These are phyloP conservation scores for Gonium pectorale DNA, from an alignment of 139 green algal genomes.

Conservation along the genomic window DNA sequence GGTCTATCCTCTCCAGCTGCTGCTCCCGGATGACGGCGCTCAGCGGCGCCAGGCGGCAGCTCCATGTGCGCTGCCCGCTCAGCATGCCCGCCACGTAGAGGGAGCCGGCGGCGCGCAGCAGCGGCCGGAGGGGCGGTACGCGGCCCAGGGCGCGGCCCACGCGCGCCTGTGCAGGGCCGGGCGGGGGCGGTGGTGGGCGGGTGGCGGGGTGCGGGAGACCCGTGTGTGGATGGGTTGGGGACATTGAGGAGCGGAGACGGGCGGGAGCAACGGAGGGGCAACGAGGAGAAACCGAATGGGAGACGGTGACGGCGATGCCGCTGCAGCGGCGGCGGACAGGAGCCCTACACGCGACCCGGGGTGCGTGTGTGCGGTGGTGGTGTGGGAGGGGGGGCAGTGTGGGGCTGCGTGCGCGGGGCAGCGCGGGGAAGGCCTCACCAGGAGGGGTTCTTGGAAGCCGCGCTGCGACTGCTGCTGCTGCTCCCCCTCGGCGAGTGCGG, in stretches of 20 bases:
- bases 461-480: neutral
- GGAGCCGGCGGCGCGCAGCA: neutral
- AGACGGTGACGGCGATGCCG: neutral
- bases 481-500: too few species aligned
- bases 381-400: too few species aligned
- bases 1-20: conserved; percentile 44
- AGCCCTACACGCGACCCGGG: too few species aligned
- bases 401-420: too few species aligned
- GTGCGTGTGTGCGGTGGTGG: too few species aligned
- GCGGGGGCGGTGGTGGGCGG: too few species aligned
- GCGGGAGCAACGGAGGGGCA: neutral
- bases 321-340: too few species aligned
- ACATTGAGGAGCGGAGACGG: too few species aligned
- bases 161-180: neutral
- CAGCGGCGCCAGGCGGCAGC: conserved; percentile 37
- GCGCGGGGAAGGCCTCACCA: too few species aligned
- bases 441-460: neutral
- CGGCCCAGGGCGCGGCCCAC: neutral
- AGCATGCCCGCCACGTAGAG: conserved; percentile 25
- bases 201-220: too few species aligned
- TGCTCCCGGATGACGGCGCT: conserved; percentile 21
- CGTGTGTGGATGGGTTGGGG: too few species aligned
- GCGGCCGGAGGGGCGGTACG: neutral
- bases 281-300: too few species aligned
- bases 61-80: neutral